These are phyloP conservation scores for Neurospora sp. DNA, from an alignment of 495 filamentous ascomycete genomes.

Conservation along the genomic window DNA sequence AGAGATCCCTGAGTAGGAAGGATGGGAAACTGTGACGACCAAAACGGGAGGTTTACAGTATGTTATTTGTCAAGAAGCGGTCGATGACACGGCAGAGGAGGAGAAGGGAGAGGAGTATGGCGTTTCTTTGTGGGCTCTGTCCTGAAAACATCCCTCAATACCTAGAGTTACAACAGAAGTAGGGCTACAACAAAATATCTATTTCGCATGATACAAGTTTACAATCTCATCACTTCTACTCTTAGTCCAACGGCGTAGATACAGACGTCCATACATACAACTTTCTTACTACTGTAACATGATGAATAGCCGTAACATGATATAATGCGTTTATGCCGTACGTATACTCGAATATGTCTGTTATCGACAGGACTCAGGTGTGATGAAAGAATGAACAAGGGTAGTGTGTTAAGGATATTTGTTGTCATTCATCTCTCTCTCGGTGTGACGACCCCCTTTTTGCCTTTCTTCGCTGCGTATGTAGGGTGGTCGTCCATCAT, in stretches of 20 bases:
- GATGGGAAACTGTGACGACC: neutral
- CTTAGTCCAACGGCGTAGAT: neutral
- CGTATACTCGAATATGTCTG: neutral
- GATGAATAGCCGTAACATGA: neutral
- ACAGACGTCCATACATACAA: neutral
- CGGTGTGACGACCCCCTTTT: neutral
- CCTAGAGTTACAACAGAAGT: neutral
- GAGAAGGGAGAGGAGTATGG: neutral
- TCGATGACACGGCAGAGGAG: neutral
- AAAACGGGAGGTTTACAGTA: neutral
- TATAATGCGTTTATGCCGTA: neutral
- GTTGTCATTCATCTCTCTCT: neutral
- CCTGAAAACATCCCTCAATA: neutral
- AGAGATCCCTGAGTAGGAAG: neutral
- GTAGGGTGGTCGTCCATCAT: neutral
- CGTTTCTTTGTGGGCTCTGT: neutral
- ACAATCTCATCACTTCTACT: no score
- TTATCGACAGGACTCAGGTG: neutral
- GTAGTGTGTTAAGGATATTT: neutral
- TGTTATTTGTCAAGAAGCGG: neutral
- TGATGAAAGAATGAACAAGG: neutral
- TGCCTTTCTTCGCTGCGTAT: neutral
- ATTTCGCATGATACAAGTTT: neutral
- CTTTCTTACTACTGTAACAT: neutral
- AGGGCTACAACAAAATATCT: neutral